These are phyloP conservation scores for Xylaria sp. DNA, from an alignment of 2,329 filamentous ascomycete species.

Conservation along the genomic window DNA sequence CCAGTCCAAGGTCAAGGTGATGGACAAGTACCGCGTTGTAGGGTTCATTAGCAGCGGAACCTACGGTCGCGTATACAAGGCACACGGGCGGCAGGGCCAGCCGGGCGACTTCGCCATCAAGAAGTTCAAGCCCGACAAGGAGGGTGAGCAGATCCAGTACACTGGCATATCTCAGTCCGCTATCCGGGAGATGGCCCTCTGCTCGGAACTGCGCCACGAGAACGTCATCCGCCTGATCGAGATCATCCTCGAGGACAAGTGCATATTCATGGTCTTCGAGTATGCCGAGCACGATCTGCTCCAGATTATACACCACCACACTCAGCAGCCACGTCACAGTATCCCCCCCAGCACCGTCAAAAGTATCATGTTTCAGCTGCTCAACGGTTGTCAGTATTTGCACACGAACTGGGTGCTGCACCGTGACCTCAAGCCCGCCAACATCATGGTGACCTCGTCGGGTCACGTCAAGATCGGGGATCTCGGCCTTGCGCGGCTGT, in stretches of 20 bases:
- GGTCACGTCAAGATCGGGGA: constrained; percentile 97
- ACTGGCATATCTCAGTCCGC: constrained; percentile 98
- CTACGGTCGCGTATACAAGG: constrained; percentile 98
- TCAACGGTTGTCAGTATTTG: constrained; percentile 94
- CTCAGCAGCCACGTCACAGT: constrained; percentile 84
- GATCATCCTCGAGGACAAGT: constrained; percentile 98
- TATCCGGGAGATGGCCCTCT: constrained; percentile 96
- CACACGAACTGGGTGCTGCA: constrained; percentile 98
- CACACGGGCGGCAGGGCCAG: constrained; percentile 77
- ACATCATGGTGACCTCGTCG: constrained; percentile 95
- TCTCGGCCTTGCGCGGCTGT: constrained; percentile 88
- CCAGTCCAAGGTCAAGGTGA: constrained; percentile 85
- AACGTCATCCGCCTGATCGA: constrained; percentile 94
- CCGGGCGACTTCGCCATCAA: constrained; percentile 96
- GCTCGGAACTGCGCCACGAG: constrained; percentile 86
- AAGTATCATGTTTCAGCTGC: constrained; percentile 93
- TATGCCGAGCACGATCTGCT: constrained; percentile 97
- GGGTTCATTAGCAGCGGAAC: constrained; percentile 98
- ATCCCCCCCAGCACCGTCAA: constrained; percentile 91
- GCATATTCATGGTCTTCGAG: constrained; percentile 99
- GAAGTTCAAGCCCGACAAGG: constrained; percentile 99
- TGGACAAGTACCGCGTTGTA: constrained; percentile 94
- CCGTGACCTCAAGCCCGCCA: constrained; percentile 95
- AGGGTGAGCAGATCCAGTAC: constrained; percentile 93
- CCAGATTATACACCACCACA: constrained; percentile 98